Evolutionary conservation across 2,329 filamentous ascomycete genomes (phyloP), one percentile per base, ranked within the genome.

Genomic region (Nectriaceae sp.): DNA sequence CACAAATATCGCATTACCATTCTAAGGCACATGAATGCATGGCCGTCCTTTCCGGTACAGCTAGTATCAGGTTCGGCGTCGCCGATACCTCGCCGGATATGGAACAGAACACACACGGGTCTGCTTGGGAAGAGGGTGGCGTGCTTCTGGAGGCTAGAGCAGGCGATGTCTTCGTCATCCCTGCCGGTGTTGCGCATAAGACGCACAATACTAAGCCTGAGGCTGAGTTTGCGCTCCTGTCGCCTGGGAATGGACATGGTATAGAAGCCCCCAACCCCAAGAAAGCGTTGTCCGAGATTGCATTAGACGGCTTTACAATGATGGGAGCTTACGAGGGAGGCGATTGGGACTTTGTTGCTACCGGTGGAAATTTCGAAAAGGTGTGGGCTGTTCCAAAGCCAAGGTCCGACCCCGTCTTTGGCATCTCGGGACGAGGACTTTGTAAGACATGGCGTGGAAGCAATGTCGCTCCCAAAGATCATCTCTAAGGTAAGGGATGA

Each of bases 111-210:
- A 76, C 73, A 0, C 61, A 71, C 42, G 74, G 71, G 15, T 43
- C 54, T 0, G 65, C 53, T 0, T 66, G 65, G 21, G 79, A 83
- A 51, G 60, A 68, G 0, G 78, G 76, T 0, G 80, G 78, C 0
- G 46, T 84, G 0, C 70, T 76, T 40, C 44, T 84, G 0, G 49
- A 72, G 3, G 81, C 76, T 0, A 53, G 67, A 1, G 65, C 73
- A 0, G 82, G 82, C 2, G 82, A 85, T 54, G 78, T 83, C 0
- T 84, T 85, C 51, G 65, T 84, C 15, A 69, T 84, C 3, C 82
- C 82, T 0, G 77, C 79, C 0, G 80, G 80, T 0, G 71, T 78
- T 1, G 72, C 77, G 10, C 80, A 83, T 56, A 83, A 82, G 64
- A 80, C 77, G 0, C 73, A 72, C 52, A 55, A 75, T 24, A 68